Percentiles rank a stretch among this genome's conserved stretches.
phyloP scores from a whole-genome alignment of 2,329 filamentous ascomycete species.

The Zalaria obscura region DNA sequence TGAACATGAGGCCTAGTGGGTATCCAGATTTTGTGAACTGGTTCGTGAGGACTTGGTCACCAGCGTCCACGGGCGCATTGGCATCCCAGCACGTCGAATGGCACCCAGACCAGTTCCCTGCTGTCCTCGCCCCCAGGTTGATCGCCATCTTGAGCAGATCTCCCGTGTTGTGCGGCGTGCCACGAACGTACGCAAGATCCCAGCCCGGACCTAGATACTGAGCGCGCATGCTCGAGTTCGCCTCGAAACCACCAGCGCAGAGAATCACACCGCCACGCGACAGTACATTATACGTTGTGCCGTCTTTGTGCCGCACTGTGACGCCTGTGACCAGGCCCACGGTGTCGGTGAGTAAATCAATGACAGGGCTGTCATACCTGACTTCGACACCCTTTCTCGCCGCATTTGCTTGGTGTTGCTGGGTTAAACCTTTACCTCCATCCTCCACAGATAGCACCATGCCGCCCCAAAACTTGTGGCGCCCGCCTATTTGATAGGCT shows the following conservation, averaged over 20 bases:
- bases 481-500: constrained; percentile 47
- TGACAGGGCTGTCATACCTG: constrained; percentile 32
- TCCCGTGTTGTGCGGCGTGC: constrained; percentile 51
- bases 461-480: constrained; percentile 53
- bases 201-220: constrained; percentile 45
- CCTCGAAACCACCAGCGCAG: constrained; percentile 50
- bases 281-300: constrained; percentile 15
- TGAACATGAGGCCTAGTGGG: constrained; percentile 51
- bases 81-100: constrained; percentile 54
- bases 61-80: constrained; percentile 38
- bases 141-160: constrained; percentile 42
- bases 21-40: constrained; percentile 58
- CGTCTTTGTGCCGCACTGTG: constrained; percentile 12
- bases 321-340: constrained; percentile 20
- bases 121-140: constrained; percentile 35
- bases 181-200: constrained; percentile 48
- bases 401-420: constrained; percentile 33
- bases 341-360: constrained; percentile 22
- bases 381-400: constrained; percentile 28
- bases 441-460: constrained; percentile 44
- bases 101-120: constrained; percentile 47
- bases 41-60: constrained; percentile 47
- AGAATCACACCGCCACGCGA: constrained; percentile 31
- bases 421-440: constrained; percentile 45
- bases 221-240: constrained; percentile 41